phyloP scores from a whole-genome alignment of 192 early-diverging fungal species.

The Phycomyces nitens region DNA sequence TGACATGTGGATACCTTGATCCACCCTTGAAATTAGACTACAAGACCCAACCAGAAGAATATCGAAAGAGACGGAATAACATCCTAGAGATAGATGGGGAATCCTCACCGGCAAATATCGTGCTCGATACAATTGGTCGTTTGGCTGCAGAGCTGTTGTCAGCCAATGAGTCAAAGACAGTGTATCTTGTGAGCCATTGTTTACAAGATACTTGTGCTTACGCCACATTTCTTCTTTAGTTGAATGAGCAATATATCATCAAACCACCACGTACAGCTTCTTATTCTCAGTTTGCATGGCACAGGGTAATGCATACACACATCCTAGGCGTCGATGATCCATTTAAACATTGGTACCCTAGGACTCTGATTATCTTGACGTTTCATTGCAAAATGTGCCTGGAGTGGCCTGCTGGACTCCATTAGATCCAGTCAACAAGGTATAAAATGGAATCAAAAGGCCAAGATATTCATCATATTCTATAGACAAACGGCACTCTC shows the following conservation, averaged over 20 bases:
- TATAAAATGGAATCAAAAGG: neutral
- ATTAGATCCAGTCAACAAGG: conserved; percentile 26
- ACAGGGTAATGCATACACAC: conserved; percentile 19
- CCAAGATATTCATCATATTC: neutral
- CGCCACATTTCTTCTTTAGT: conserved; percentile 5
- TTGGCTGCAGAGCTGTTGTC: conserved; percentile 18
- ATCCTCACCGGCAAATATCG: neutral
- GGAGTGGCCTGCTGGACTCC: conserved; percentile 37
- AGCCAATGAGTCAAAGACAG: neutral
- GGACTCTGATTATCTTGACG: conserved; percentile 32
- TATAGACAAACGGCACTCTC: conserved; percentile 16
- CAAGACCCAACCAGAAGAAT: conserved; percentile 12
- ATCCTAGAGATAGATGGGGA: conserved; percentile 8
- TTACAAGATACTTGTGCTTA: neutral
- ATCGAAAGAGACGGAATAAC: conserved; percentile 17
- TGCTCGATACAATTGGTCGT: conserved; percentile 1
- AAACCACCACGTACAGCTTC: conserved; percentile 29
- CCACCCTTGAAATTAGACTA: conserved; percentile 7
- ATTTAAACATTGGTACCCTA: too few species aligned
- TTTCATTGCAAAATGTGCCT: conserved; percentile 1
- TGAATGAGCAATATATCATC: conserved; percentile 42
- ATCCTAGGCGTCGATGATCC: too few species aligned
- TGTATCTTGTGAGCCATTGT: conserved; percentile 17
- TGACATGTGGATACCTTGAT: conserved; percentile 32
- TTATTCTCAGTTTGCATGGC: conserved; percentile 32